These are phyloP conservation scores for Pulveroboletus sp. DNA, from an alignment of 768 basidiomycete genomes.

Conservation along the genomic window DNA sequence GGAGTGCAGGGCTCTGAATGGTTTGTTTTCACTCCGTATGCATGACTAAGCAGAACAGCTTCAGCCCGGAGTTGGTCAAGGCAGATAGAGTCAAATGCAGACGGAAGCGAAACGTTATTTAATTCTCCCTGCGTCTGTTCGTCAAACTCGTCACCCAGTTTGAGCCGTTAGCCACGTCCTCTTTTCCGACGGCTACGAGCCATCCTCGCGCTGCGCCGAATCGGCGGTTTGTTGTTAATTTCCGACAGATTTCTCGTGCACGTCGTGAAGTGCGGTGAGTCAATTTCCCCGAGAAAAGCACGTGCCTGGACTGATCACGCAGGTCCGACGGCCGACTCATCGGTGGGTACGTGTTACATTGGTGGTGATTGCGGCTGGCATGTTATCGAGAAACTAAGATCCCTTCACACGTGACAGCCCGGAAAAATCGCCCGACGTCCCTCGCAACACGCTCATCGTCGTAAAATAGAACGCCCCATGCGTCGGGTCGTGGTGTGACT, in stretches of 20 bases:
- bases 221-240: slow-evolving; percentile 23
- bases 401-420: slow-evolving; percentile 1
- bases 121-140: background rate
- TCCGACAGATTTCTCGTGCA: slow-evolving; percentile 16
- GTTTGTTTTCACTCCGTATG: background rate
- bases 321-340: background rate
- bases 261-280: slow-evolving; percentile 7
- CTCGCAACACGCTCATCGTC: background rate
- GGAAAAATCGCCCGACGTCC: too few species aligned
- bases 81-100: background rate
- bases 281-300: slow-evolving; percentile 1
- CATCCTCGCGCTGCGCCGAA: background rate
- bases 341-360: background rate
- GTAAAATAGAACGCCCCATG: slow-evolving; percentile 9
- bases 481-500: background rate
- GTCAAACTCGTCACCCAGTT: background rate
- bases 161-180: background rate
- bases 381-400: slow-evolving; percentile 4
- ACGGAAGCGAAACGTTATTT: background rate
- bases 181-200: too few species aligned
- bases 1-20: slow-evolving; percentile 7
- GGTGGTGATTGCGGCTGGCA: slow-evolving; percentile 2
- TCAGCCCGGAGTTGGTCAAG: too few species aligned
- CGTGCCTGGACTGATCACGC: slow-evolving; percentile 4
- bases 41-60: slow-evolving; percentile 20